Evolutionary conservation across 129 eudicot species (phyloP).

Genomic region (Kitagawia praeruptora): DNA sequence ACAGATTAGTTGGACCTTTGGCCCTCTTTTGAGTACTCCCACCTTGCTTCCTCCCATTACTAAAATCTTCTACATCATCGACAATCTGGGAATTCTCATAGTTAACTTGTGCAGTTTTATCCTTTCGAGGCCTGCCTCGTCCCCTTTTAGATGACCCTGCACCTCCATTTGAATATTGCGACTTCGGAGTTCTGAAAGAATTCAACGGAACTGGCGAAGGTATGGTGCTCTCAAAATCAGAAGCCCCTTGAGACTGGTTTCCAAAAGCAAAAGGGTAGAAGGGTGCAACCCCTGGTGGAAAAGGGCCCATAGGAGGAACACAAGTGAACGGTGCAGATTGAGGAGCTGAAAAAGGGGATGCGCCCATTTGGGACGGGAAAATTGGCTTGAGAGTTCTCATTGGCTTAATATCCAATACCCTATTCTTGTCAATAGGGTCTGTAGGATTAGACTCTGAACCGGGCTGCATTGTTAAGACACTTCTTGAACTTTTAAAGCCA

Average conservation of each 20-base stretch:
- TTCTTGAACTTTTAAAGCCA: not conserved
- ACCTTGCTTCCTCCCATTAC: conserved; percentile 25
- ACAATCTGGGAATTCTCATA: conserved; percentile 28
- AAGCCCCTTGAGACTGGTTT: conserved; percentile 22
- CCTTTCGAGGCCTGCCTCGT: conserved; percentile 6
- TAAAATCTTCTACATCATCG: conserved; percentile 26
- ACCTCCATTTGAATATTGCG: conserved; percentile 36
- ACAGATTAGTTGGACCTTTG: not conserved
- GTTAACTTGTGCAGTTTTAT: conserved; percentile 24
- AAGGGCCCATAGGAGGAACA: conserved; percentile 68
- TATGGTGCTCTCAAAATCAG: conserved; percentile 26
- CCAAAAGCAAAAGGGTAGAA: conserved; percentile 51
- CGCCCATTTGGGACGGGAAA: conserved; percentile 33
- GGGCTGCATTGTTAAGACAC: conserved; percentile 41
- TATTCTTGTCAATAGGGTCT: conserved; percentile 45
- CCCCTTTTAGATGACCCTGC: conserved; percentile 34
- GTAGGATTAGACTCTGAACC: conserved; percentile 34
- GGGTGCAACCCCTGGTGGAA: conserved; percentile 69
- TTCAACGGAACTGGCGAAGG: conserved; percentile 60
- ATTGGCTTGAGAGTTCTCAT: conserved; percentile 64
- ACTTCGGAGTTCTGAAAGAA: conserved; percentile 47
- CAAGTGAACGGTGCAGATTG: conserved; percentile 47
- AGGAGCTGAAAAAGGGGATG: conserved; percentile 28
- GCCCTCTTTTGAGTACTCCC: conserved; percentile 21
- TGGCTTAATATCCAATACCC: conserved; percentile 65